A percentile compares a stretch with the other conserved stretches of the same genome.
These are phyloP conservation scores for Sonneratia alba DNA, from an alignment of 345 rosid species.

Conservation along the genomic window DNA sequence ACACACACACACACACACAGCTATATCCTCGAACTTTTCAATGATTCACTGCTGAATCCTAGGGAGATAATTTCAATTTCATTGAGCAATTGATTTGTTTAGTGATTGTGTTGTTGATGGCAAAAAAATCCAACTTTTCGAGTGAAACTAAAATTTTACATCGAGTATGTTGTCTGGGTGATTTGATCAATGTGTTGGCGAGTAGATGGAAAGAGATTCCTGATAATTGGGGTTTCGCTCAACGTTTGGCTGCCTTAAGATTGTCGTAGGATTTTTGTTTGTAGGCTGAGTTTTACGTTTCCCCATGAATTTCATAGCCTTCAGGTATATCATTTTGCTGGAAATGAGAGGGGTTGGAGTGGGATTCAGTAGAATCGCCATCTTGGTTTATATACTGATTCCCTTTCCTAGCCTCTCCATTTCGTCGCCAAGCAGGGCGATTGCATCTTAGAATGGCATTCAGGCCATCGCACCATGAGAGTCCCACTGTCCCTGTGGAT, in stretches of 20 bases:
- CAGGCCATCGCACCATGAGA: background rate
- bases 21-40: background rate
- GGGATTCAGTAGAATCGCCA: background rate
- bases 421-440: no score
- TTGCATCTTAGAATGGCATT: background rate
- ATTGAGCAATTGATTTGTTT: background rate
- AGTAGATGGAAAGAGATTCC: background rate
- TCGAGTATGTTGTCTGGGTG: background rate
- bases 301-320: background rate
- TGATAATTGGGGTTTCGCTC: background rate
- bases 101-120: background rate
- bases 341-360: background rate
- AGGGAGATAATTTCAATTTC: background rate
- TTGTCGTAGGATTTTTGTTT: background rate
- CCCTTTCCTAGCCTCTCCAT: background rate
- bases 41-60: no score
- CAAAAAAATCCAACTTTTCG: background rate
- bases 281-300: background rate
- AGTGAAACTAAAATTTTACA: background rate
- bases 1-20: no score
- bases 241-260: background rate
- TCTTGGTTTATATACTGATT: background rate
- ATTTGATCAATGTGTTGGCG: background rate
- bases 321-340: background rate
- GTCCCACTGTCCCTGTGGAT: background rate